These are phyloP conservation scores for Nakaseomyces delphensis DNA, from an alignment of 1,139 yeast genomes.

Conservation along the genomic window DNA sequence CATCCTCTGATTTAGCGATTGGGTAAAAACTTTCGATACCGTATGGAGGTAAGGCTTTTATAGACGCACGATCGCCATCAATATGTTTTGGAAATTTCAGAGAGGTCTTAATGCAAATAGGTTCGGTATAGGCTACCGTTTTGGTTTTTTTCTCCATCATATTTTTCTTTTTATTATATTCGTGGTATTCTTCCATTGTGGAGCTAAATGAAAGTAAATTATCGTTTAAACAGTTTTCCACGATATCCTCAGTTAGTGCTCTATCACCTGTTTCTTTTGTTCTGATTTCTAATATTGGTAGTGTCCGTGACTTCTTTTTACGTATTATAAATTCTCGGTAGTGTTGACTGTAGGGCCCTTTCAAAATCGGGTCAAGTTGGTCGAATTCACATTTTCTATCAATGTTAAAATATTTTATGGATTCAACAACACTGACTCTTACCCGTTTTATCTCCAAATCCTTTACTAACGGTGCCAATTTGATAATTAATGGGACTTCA, in stretches of 20 bases:
- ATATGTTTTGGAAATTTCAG: constrained; percentile 22
- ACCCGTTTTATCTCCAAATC: constrained; percentile 62
- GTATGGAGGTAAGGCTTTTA: constrained; percentile 21
- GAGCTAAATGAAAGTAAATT: constrained; percentile 53
- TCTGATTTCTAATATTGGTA: constrained; percentile 55
- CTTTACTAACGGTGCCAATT: constrained; percentile 64
- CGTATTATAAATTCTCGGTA: constrained; percentile 22
- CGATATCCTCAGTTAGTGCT: constrained; percentile 54
- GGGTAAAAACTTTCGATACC: constrained; percentile 22
- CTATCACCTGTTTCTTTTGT: constrained; percentile 40
- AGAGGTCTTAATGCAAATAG: constrained; percentile 23
- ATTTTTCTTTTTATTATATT: constrained; percentile 2
- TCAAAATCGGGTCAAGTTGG: constrained; percentile 40
- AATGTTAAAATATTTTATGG: constrained; percentile 57
- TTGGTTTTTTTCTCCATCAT: constrained; percentile 6
- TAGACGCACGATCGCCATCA: constrained; percentile 11
- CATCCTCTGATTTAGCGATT: constrained; percentile 1
- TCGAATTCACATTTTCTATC: constrained; percentile 49
- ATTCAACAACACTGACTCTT: constrained; percentile 63
- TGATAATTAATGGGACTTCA: constrained; percentile 51
- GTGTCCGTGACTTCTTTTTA: constrained; percentile 41
- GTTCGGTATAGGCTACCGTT: constrained; percentile 26
- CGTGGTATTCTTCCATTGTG: constrained; percentile 27
- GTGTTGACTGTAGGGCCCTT: constrained; percentile 33
- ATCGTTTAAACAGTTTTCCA: constrained; percentile 50